Evolutionary conservation across 441 rosid species (phyloP).

Genomic region (Jatropha podagrica): DNA sequence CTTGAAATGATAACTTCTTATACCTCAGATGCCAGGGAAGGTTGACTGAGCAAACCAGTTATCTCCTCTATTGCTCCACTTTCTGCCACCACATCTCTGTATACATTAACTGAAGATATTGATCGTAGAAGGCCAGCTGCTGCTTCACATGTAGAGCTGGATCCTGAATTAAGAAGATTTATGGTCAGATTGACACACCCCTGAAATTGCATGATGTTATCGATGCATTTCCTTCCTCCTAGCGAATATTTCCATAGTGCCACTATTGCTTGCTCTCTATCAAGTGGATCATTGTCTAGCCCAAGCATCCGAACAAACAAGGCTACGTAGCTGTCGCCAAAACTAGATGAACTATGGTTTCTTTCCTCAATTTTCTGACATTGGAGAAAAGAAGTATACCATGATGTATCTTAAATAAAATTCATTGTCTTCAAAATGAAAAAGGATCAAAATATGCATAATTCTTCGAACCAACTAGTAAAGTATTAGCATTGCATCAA

Average conservation of each 20-base stretch:
- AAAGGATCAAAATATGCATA: background rate
- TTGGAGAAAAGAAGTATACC: constrained; percentile 24
- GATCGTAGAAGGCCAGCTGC: constrained; percentile 82
- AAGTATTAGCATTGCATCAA: background rate
- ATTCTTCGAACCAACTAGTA: background rate
- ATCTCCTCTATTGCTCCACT: constrained; percentile 85
- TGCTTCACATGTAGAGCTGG: constrained; percentile 62
- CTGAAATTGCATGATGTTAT: constrained; percentile 69
- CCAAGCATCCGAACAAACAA: constrained; percentile 91
- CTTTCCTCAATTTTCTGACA: constrained; percentile 45
- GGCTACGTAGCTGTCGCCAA: constrained; percentile 58
- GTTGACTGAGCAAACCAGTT: constrained; percentile 50
- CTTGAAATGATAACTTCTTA: constrained; percentile 30
- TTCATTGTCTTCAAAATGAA: background rate
- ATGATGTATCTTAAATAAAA: constrained; percentile 14
- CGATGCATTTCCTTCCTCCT: constrained; percentile 74
- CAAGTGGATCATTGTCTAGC: constrained; percentile 73
- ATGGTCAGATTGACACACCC: constrained; percentile 72
- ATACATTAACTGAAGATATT: constrained; percentile 58
- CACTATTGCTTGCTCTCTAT: constrained; percentile 73
- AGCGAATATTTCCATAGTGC: constrained; percentile 78
- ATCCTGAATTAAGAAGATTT: constrained; percentile 67
- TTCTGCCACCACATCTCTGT: constrained; percentile 72
- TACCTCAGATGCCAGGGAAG: constrained; percentile 76
- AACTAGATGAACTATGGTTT: constrained; percentile 39